phyloP scores from a whole-genome alignment of 345 rosid genomes.

The Punica granatum region DNA sequence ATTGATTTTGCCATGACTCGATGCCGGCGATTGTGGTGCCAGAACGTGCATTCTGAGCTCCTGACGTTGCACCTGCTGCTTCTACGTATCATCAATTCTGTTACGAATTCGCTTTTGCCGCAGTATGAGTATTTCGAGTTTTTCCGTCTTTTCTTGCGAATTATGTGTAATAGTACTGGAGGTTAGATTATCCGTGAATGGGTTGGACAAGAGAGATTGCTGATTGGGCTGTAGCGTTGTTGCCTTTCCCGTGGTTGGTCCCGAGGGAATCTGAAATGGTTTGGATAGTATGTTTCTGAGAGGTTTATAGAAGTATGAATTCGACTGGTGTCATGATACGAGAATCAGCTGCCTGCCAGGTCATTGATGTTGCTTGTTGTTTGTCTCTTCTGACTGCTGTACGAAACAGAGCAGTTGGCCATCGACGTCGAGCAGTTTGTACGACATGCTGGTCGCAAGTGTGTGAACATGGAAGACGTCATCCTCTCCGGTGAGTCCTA shows the following conservation, averaged over 20 bases:
- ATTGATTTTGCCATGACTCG: neutral
- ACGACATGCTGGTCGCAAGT: constrained; percentile 86
- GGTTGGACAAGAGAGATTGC: neutral
- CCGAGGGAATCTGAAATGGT: neutral
- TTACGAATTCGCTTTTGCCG: neutral
- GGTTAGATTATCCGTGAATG: neutral
- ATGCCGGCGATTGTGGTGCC: neutral
- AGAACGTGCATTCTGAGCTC: neutral
- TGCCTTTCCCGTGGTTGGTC: neutral
- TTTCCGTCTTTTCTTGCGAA: neutral
- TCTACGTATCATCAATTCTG: neutral
- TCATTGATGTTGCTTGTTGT: neutral
- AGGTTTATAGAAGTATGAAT: too few relatives aligned
- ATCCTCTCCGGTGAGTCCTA: constrained; percentile 57
- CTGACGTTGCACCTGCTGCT: neutral
- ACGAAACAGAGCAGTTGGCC: constrained; percentile 56
- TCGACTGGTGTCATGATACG: neutral
- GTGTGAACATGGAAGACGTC: constrained; percentile 79
- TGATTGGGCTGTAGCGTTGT: neutral
- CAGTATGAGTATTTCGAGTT: neutral
- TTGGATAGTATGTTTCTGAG: neutral
- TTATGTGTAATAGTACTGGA: neutral
- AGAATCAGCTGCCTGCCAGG: neutral
- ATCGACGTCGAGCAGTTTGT: constrained; percentile 79
- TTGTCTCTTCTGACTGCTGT: too few relatives aligned